Percentiles rank a stretch among this genome's conserved stretches.
Evolutionary conservation across 2,329 filamentous ascomycete species (phyloP).

Genomic region (Emericellopsis cladophorae): DNA sequence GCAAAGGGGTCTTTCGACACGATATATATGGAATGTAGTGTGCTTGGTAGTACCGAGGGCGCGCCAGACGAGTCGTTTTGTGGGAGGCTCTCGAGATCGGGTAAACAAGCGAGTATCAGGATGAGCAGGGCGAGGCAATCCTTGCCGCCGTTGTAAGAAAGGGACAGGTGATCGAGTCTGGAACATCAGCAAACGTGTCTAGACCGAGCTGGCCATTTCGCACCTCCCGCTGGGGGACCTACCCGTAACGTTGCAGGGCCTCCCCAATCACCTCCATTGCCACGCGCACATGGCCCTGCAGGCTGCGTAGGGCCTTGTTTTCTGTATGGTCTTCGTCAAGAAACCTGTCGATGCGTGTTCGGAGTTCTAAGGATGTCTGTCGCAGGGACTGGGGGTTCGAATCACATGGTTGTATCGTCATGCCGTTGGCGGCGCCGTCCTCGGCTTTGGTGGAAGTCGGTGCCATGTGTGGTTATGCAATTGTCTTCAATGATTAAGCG

Average conservation of each 20-base stretch:
- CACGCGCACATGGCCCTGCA: conserved; percentile 63
- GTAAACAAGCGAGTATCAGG: conserved; percentile 60
- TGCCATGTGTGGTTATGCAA: too few species aligned
- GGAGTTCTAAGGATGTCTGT: too few species aligned
- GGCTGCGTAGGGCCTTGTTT: conserved; percentile 42
- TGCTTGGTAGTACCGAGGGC: conserved; percentile 46
- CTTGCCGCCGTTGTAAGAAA: conserved; percentile 97
- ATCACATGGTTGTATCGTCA: too few species aligned
- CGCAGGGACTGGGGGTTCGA: too few species aligned
- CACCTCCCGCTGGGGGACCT: conserved; percentile 15
- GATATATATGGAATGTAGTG: conserved; percentile 55
- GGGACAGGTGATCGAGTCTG: conserved; percentile 65
- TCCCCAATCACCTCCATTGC: conserved; percentile 64
- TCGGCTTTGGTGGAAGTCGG: too few species aligned
- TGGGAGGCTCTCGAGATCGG: conserved; percentile 9
- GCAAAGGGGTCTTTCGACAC: conserved; percentile 72
- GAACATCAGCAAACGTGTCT: not conserved
- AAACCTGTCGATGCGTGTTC: conserved; percentile 26
- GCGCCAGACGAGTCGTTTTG: conserved; percentile 13
- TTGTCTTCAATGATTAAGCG: too few species aligned
- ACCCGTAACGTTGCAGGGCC: conserved; percentile 67
- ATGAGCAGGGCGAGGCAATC: conserved; percentile 90
- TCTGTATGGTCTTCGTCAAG: conserved; percentile 41
- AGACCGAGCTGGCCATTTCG: conserved; percentile 1
- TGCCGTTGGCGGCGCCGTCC: too few species aligned